These are phyloP conservation scores for Colletotrichum cordylinicola DNA, from an alignment of 2,329 filamentous ascomycete genomes.

Conservation along the genomic window DNA sequence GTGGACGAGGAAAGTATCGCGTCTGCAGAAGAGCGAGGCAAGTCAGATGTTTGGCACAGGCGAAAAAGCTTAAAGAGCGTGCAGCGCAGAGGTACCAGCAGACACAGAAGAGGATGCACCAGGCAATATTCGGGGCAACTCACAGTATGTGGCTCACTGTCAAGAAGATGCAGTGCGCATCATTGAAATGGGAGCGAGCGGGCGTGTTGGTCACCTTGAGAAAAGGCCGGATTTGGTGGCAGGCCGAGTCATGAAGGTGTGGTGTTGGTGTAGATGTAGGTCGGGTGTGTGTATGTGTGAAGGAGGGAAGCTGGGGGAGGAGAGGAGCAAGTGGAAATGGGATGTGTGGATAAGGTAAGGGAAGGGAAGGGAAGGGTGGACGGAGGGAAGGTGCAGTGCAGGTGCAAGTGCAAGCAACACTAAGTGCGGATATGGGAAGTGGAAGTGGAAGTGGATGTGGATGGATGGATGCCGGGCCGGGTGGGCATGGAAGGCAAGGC, in stretches of 20 bases:
- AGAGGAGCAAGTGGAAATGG: constrained; percentile 12
- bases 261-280: not conserved
- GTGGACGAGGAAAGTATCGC: not conserved
- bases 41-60: constrained; percentile 14
- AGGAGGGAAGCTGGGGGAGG: constrained; percentile 11
- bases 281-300: not conserved
- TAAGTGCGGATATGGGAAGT: not conserved
- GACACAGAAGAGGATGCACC: not conserved
- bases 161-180: not conserved
- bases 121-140: not conserved
- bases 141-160: not conserved
- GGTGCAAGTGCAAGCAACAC: not conserved
- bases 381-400: not conserved
- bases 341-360: constrained; percentile 12
- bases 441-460: not conserved
- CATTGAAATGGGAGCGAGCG: not conserved
- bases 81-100: not conserved
- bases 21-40: not conserved
- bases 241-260: constrained; percentile 10
- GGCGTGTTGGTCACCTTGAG: not conserved
- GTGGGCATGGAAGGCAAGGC: not conserved
- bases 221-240: not conserved
- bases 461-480: not conserved
- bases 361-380: not conserved
- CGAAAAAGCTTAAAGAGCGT: not conserved